These are phyloP conservation scores for Rhodotorula sphaerocarpa DNA, from an alignment of 768 basidiomycete species.

Conservation along the genomic window DNA sequence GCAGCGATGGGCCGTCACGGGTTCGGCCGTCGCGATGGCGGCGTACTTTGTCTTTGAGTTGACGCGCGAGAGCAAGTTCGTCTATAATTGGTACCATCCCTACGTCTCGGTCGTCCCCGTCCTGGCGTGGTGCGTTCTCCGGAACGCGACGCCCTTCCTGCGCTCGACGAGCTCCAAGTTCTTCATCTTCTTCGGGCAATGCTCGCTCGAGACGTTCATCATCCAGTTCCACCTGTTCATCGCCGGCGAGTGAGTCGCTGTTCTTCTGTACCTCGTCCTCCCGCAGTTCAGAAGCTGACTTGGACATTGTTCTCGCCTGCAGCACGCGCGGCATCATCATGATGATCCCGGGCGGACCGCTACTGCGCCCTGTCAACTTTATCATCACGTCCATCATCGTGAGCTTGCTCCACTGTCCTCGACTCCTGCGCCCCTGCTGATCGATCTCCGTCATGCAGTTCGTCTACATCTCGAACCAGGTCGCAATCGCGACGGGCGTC, in stretches of 20 bases:
- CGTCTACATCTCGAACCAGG: constrained; percentile 67
- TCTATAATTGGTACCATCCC: constrained; percentile 77
- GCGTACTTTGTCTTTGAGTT: constrained; percentile 84
- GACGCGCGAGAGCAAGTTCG: constrained; percentile 64
- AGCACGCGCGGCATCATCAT: constrained; percentile 53
- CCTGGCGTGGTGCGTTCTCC: constrained; percentile 61
- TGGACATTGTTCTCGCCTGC: constrained; percentile 46
- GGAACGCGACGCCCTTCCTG: constrained; percentile 64
- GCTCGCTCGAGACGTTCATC: constrained; percentile 84
- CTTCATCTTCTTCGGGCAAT: constrained; percentile 75
- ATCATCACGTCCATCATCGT: constrained; percentile 59
- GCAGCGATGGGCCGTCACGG: constrained; percentile 50
- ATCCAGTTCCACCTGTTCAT: constrained; percentile 62
- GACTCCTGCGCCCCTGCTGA: background rate
- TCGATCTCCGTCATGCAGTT: constrained; percentile 46
- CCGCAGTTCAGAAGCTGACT: constrained; percentile 75
- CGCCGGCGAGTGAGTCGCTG: constrained; percentile 27
- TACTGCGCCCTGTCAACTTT: constrained; percentile 69
- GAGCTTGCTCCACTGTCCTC: background rate
- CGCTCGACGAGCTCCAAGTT: constrained; percentile 61
- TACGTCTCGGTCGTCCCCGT: constrained; percentile 76
- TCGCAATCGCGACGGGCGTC: constrained; percentile 65
- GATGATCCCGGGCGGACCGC: constrained; percentile 60
- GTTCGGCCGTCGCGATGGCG: constrained; percentile 52
- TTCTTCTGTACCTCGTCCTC: constrained; percentile 51